Percentiles rank a stretch among this genome's conserved stretches.
phyloP scores from a whole-genome alignment of 1,284 basidiomycete species.

The Sutorius eximius region DNA sequence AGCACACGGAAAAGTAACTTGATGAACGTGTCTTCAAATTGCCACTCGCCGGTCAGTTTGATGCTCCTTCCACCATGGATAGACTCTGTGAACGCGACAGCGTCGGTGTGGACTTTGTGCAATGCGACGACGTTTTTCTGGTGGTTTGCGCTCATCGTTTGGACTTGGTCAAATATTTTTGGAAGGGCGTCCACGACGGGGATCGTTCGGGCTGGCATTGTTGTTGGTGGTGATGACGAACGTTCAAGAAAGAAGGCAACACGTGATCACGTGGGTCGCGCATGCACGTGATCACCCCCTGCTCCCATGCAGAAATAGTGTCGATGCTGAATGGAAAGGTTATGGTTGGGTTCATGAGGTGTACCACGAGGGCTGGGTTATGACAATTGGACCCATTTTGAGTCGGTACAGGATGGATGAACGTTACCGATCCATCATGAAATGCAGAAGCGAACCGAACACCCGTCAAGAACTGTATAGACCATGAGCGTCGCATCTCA shows the following conservation, averaged over 20 bases:
- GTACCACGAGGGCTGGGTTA: too few relatives aligned
- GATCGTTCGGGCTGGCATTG: constrained; percentile 17
- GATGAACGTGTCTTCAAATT: constrained; percentile 76
- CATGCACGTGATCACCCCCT: constrained; percentile 12
- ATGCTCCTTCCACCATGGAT: constrained; percentile 50
- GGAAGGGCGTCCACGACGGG: constrained; percentile 20
- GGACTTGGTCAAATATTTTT: constrained; percentile 80
- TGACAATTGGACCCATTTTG: background rate
- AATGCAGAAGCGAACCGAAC: too few relatives aligned
- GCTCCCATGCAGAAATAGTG: too few relatives aligned
- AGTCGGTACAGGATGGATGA: background rate
- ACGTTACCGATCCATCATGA: too few relatives aligned
- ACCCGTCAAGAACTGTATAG: too few relatives aligned
- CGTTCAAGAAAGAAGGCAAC: background rate
- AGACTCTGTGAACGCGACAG: constrained; percentile 56
- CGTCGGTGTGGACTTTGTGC: constrained; percentile 78
- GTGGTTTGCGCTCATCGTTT: constrained; percentile 82
- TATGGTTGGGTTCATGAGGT: background rate
- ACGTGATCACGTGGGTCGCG: constrained; percentile 18
- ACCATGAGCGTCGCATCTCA: too few relatives aligned
- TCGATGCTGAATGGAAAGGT: too few relatives aligned
- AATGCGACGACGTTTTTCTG: constrained; percentile 90
- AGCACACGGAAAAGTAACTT: constrained; percentile 73
- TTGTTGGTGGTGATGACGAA: background rate
- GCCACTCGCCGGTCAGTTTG: constrained; percentile 76